Evolutionary conservation across 2,329 filamentous ascomycete genomes (phyloP).

Genomic region (Chaetomium olivaceum): DNA sequence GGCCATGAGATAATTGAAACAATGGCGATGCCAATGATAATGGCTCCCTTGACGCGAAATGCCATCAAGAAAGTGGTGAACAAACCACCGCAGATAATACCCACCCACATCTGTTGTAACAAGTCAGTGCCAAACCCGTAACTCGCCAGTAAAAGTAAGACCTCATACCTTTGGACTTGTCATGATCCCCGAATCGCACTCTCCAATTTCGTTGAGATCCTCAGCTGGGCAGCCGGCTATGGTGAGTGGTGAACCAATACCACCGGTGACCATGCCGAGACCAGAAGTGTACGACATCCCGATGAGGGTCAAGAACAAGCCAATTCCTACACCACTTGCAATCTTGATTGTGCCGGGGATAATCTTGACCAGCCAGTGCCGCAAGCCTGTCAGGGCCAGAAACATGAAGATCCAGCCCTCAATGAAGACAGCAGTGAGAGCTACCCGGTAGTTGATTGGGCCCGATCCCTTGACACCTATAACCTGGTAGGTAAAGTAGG

Average conservation of each 20-base stretch:
- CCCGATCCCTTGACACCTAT: slow-evolving; percentile 62
- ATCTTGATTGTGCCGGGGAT: slow-evolving; percentile 67
- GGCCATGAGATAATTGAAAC: slow-evolving; percentile 77
- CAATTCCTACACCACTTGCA: slow-evolving; percentile 65
- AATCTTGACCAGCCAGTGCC: slow-evolving; percentile 69
- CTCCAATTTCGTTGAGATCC: slow-evolving; percentile 50
- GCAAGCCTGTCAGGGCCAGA: slow-evolving; percentile 66
- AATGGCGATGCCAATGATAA: slow-evolving; percentile 70
- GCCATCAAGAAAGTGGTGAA: slow-evolving; percentile 80
- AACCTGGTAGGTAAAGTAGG: slow-evolving; percentile 68
- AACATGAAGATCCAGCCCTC: slow-evolving; percentile 66
- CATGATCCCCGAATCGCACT: slow-evolving; percentile 67
- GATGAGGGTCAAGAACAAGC: slow-evolving; percentile 63
- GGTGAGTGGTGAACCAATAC: slow-evolving; percentile 67
- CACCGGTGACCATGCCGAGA: slow-evolving; percentile 78
- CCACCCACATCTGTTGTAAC: slow-evolving; percentile 73
- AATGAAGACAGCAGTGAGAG: slow-evolving; percentile 64
- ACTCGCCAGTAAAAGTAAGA: background rate
- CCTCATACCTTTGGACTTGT: slow-evolving; percentile 65
- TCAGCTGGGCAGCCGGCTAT: slow-evolving; percentile 71
- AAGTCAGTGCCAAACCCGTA: slow-evolving; percentile 4
- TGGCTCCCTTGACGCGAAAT: slow-evolving; percentile 72
- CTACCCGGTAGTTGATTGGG: slow-evolving; percentile 58
- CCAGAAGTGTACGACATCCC: slow-evolving; percentile 76
- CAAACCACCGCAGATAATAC: slow-evolving; percentile 77